phyloP scores from a whole-genome alignment of 1,284 basidiomycete genomes.

The Malassezia globosa region DNA sequence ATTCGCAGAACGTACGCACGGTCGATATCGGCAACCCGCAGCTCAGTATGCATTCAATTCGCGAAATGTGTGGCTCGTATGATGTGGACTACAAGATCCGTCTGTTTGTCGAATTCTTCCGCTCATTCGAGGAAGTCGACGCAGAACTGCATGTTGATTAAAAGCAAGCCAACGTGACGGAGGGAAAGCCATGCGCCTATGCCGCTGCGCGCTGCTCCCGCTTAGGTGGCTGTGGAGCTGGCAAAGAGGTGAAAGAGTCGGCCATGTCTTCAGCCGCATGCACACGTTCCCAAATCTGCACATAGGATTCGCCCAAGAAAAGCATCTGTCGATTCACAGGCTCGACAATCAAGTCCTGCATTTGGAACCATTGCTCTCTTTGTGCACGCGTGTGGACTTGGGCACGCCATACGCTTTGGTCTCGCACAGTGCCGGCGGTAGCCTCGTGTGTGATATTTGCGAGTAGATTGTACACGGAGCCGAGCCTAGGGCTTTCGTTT shows the following conservation, averaged over 20 bases:
- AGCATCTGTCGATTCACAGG: constrained; percentile 95
- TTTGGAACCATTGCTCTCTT: constrained; percentile 71
- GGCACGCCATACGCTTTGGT: constrained; percentile 80
- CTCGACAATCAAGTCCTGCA: constrained; percentile 92
- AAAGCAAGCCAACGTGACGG: not conserved
- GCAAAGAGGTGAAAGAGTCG: not conserved
- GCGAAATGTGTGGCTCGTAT: constrained; percentile 39
- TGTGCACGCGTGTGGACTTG: constrained; percentile 58
- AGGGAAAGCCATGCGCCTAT: not conserved
- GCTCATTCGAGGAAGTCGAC: constrained; percentile 20
- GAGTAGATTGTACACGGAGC: constrained; percentile 79
- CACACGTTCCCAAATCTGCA: constrained; percentile 50
- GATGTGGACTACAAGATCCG: constrained; percentile 42
- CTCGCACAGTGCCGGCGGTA: constrained; percentile 77
- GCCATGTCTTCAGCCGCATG: not conserved
- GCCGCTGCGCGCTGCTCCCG: too few species aligned
- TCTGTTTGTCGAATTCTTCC: constrained; percentile 26
- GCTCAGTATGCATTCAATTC: constrained; percentile 64
- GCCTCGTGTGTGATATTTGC: constrained; percentile 92
- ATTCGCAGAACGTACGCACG: constrained; percentile 53
- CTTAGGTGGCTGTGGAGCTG: not conserved
- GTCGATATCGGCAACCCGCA: constrained; percentile 37
- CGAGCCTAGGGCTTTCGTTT: constrained; percentile 50
- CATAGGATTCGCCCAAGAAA: constrained; percentile 84
- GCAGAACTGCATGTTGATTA: constrained; percentile 20